Evolutionary conservation across 2,329 filamentous ascomycete genomes (phyloP), one percentile per base, ranked within the genome.

Genomic region (Apiospora sp.): DNA sequence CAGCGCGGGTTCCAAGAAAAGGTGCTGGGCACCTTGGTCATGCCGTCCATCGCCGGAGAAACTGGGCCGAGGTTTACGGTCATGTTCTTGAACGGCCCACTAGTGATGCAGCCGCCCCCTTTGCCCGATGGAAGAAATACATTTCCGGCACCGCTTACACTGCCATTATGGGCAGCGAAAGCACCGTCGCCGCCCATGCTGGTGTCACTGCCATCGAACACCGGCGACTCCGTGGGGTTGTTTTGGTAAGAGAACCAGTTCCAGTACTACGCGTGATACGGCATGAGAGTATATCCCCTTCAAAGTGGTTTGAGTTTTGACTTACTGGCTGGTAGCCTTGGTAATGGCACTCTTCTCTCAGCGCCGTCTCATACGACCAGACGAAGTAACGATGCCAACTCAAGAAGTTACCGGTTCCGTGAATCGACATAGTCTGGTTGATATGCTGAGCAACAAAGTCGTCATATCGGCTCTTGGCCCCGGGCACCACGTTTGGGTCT

Each of bases 161-260:
- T 75, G 72, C 81, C 77, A 69, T 79, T 58, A 30, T 77, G 73
- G 44, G 58, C 30, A 3, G 72, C 61, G 64, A 77, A 80, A 16
- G 79, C 73, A 30, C 87, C 87, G 72, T 89, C 85, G 27, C 87
- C 86, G 37, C 84, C 84, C 82, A 89, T 79, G 71, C 83, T 86
- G 69, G 84, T 87, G 37, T 83, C 84, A 74, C 85, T 86, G 68
- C 89, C 89, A 75, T 89, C 87, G 73, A 91, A 90, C 68, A 90
- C 78, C 19, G 87, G 86, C 0, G 87, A 88, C 71, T 84, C 83
- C 73, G 79, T 75, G 0, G 84, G 82, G 74, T 89, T 84, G 3
- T 81, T 74, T 2, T 84, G 81, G 79, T 84, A 85, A 70, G 83
- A 82, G 3, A 83, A 83, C 86, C 87, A 90, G 78, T 89, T 86